Base-by-base conservation (phyloP, 176 grass and related monocot genomes). In the Eleusine indica region DNA sequence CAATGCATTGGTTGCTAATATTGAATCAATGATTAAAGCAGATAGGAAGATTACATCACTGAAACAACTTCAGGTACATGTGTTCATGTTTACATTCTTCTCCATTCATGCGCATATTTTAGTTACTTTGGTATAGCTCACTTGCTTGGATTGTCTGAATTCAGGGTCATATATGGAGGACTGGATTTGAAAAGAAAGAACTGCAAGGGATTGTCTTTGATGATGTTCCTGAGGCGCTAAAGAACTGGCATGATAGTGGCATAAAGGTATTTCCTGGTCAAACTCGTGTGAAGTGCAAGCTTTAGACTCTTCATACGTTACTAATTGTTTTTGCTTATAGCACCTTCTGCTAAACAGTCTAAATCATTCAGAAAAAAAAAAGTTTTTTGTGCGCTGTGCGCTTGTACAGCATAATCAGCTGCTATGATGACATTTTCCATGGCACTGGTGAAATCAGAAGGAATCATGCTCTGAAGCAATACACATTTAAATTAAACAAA, bases 121-220 rank as follows among this genome's bases (percentile, higher is more conserved):
- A 66, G 25, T 77, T 69, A 29, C 3, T 70, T 53, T 3, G 4
- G 19, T 82, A 73, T 79, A 53, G 75, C 63, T 81, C 28, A 43
- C 30, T 13, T 51, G 19, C 51, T 87, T 66, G 75, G 43, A 76
- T 82, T 73, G 76, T 68, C 17, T 80, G 44, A 71, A 86, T 88
- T 83, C 89, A 98, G 96, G 96, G 96, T 62, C 96, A 95, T 85
- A 95, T 98, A 90, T 98, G 96, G 96, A 91, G 93, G 86, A 92
- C 87, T 83, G 93, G 96, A 56, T 98, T 90, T 87, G 85, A 92
- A 89, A 88, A 85, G 54, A 95, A 92, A 86, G 89, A 98, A 62
- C 58, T 98, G 61, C 82, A 87, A 74, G 96, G 89, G 81, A 53
- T 94, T 98, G 89, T 98, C 83, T 98, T 92, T 87, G 93, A 98